Conservation (phyloP, 75 land plant genomes). For the Cryptomeria japonica region DNA sequence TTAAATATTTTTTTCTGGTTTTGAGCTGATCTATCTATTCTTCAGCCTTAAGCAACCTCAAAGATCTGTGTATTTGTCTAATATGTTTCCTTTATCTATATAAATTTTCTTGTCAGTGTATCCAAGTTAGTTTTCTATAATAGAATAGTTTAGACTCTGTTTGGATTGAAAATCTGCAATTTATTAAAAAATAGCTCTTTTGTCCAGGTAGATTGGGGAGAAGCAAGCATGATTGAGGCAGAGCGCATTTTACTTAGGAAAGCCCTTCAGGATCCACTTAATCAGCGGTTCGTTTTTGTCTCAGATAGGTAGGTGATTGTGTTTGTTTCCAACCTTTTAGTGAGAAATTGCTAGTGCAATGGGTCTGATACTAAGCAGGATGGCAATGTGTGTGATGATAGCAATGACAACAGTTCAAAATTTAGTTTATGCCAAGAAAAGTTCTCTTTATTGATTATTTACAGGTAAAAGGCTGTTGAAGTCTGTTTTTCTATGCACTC, state of each 20-base stretch:
- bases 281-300: slow-evolving; percentile 81
- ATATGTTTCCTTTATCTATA: not conserved
- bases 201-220: slow-evolving; percentile 98
- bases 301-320: slow-evolving; percentile 95
- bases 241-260: slow-evolving; percentile 77
- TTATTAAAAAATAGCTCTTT: slow-evolving; percentile 1
- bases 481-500: not conserved
- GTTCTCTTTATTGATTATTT: not conserved
- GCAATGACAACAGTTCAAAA: not conserved
- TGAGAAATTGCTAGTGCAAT: not conserved
- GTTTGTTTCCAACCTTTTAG: not conserved
- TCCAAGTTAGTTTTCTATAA: not conserved
- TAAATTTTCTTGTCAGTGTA: not conserved
- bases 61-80: not conserved
- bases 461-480: not conserved
- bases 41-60: not conserved
- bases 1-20: not conserved
- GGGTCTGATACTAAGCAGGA: not conserved
- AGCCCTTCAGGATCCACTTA: slow-evolving; percentile 79
- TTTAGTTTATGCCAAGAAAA: not conserved
- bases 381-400: not conserved
- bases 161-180: not conserved
- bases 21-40: not conserved
- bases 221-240: slow-evolving; percentile 94
- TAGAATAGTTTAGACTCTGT: not conserved